These are phyloP conservation scores for Termitomyces sp. DNA, from an alignment of 768 basidiomycete genomes.

Conservation along the genomic window DNA sequence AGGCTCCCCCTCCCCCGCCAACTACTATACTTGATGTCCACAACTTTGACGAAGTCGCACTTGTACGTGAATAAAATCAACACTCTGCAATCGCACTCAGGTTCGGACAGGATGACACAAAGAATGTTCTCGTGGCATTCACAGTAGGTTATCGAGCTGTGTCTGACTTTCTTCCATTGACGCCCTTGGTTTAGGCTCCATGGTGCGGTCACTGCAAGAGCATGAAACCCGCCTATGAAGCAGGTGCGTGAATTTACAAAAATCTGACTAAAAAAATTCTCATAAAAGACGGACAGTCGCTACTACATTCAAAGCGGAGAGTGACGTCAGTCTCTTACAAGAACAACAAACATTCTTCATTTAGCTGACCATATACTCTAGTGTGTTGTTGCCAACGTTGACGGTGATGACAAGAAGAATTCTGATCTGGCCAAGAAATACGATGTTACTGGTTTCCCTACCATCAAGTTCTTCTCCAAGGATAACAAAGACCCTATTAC, in stretches of 20 bases:
- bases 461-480: constrained; percentile 91
- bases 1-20: constrained; percentile 73
- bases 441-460: constrained; percentile 79
- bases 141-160: constrained; percentile 40
- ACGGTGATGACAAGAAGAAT: constrained; percentile 84
- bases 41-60: constrained; percentile 72
- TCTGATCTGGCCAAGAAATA: constrained; percentile 64
- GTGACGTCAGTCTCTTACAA: constrained; percentile 44
- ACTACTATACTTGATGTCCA: constrained; percentile 60
- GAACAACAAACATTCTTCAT: neutral
- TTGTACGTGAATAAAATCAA: constrained; percentile 33
- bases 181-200: constrained; percentile 37
- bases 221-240: constrained; percentile 83
- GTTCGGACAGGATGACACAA: constrained; percentile 46
- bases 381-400: constrained; percentile 88
- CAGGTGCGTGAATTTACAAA: constrained; percentile 35
- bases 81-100: neutral
- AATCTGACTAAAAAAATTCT: neutral
- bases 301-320: constrained; percentile 68
- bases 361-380: constrained; percentile 19
- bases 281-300: constrained; percentile 47
- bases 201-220: constrained; percentile 97
- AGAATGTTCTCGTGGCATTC: constrained; percentile 83
- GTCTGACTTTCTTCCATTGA: constrained; percentile 1
- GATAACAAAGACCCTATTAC: constrained; percentile 50